Percentiles rank a stretch among this genome's conserved stretches.
Conservation (phyloP, 305 asterid species). For the Withania somnifera region DNA sequence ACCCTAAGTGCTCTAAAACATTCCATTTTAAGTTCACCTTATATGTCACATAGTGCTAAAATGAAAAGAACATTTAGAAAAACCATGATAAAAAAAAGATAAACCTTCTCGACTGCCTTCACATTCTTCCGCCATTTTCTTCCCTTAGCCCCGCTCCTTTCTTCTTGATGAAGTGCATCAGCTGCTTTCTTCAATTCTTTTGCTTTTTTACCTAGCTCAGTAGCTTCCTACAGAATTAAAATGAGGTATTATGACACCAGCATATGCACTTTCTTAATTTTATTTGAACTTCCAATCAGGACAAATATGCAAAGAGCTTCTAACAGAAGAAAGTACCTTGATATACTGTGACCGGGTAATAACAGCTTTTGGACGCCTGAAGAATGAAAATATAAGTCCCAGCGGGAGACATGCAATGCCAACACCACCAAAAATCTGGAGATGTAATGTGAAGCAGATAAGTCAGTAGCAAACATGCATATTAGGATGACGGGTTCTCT, state of each 20-base stretch:
- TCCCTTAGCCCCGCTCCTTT: slow-evolving; percentile 87
- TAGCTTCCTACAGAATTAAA: slow-evolving; percentile 66
- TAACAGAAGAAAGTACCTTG: slow-evolving; percentile 44
- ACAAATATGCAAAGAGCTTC: neutral
- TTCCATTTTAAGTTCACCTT: neutral
- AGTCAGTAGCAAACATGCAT: slow-evolving; percentile 14
- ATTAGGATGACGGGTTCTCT: neutral
- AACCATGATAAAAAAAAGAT: neutral
- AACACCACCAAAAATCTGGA: slow-evolving; percentile 95
- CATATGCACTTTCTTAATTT: neutral
- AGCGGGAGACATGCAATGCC: slow-evolving; percentile 96
- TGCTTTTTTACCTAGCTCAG: slow-evolving; percentile 87
- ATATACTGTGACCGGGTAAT: slow-evolving; percentile 97
- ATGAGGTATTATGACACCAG: neutral
- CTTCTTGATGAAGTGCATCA: slow-evolving; percentile 96
- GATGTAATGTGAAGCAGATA: slow-evolving; percentile 4
- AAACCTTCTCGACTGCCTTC: slow-evolving; percentile 86
- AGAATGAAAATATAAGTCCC: slow-evolving; percentile 85
- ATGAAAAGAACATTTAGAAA: neutral
- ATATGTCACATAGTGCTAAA: neutral
- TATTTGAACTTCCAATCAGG: neutral
- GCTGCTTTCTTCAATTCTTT: slow-evolving; percentile 88
- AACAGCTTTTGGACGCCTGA: slow-evolving; percentile 98
- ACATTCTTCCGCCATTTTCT: slow-evolving; percentile 99
- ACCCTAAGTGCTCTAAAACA: neutral